These are phyloP conservation scores for Solioccasus polychromus DNA, from an alignment of 768 basidiomycete species.

Conservation along the genomic window DNA sequence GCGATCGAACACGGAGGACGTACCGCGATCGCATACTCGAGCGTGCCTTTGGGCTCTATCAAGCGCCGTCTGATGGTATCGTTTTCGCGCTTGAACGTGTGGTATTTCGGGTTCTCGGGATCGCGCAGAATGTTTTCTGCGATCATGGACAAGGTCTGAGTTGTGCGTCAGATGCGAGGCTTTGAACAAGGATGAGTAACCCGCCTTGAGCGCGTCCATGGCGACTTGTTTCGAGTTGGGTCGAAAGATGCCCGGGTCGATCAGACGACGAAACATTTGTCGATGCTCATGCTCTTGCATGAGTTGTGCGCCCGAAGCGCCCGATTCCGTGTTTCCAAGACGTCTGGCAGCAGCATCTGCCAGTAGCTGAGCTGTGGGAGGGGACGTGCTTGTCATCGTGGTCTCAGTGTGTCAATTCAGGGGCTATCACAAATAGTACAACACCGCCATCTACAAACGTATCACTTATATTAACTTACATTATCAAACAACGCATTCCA, in stretches of 20 bases:
- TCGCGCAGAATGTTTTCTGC: constrained; percentile 73
- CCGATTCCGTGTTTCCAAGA: background rate
- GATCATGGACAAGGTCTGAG: constrained; percentile 59
- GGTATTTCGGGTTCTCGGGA: constrained; percentile 69
- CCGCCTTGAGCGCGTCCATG: constrained; percentile 60
- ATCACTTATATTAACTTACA: too few species aligned
- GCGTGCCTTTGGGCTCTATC: constrained; percentile 64
- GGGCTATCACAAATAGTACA: constrained; percentile 12
- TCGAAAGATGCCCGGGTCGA: constrained; percentile 76
- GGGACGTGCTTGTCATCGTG: constrained; percentile 12
- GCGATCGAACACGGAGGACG: constrained; percentile 30
- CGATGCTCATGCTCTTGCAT: constrained; percentile 60
- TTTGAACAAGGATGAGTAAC: too few species aligned
- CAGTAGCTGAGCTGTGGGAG: constrained; percentile 20
- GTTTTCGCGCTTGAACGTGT: constrained; percentile 77
- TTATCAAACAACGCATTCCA: background rate
- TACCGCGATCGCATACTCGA: constrained; percentile 80
- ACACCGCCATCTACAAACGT: too few species aligned
- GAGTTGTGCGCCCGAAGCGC: constrained; percentile 10
- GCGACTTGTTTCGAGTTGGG: constrained; percentile 65
- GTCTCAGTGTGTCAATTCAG: constrained; percentile 8
- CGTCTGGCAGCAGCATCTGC: constrained; percentile 31
- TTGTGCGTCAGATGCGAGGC: too few species aligned
- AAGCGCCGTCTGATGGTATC: constrained; percentile 59
- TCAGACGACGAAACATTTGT: constrained; percentile 68